phyloP scores from a whole-genome alignment of 106 monocot genomes.

The Dioscorea zingiberensis region DNA sequence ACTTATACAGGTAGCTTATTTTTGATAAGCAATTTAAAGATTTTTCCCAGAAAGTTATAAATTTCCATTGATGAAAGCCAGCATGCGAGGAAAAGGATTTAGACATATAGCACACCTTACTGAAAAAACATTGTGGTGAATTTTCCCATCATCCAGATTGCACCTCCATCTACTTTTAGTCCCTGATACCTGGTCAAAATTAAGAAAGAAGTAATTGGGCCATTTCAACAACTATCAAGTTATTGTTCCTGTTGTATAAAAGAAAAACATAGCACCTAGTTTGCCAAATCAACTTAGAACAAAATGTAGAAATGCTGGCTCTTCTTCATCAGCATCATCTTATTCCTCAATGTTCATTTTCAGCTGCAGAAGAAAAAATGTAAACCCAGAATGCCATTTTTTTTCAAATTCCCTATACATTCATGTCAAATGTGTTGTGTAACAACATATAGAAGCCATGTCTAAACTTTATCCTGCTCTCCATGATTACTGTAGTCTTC shows the following conservation, averaged over 20 bases:
- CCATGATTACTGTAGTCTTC: slow-evolving; percentile 65
- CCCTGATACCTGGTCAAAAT: slow-evolving; percentile 52
- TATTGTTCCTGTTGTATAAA: neutral
- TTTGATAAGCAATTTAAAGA: too few species aligned
- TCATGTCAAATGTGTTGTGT: too few species aligned
- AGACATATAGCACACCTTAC: slow-evolving; percentile 46
- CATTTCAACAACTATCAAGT: neutral
- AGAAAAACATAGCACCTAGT: slow-evolving; percentile 14
- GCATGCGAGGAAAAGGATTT: too few species aligned
- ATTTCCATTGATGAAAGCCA: too few species aligned
- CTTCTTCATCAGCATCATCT: slow-evolving; percentile 81
- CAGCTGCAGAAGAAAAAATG: slow-evolving; percentile 8
- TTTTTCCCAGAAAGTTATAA: too few species aligned
- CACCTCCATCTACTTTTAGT: slow-evolving; percentile 95
- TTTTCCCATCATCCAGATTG: slow-evolving; percentile 91
- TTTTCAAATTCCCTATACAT: too few species aligned
- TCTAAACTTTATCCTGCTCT: slow-evolving; percentile 45
- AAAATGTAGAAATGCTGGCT: slow-evolving; percentile 65
- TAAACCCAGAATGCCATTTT: neutral
- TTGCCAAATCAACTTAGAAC: slow-evolving; percentile 93
- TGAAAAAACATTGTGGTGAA: slow-evolving; percentile 97
- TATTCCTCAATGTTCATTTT: slow-evolving; percentile 84
- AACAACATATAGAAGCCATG: neutral
- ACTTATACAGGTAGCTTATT: too few species aligned
- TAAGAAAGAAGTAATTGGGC: neutral